A percentile compares a stretch with the other conserved stretches of the same genome.
Evolutionary conservation across 805 yeast species (phyloP).

Genomic region (Wickerhamomyces hampshirensis): DNA sequence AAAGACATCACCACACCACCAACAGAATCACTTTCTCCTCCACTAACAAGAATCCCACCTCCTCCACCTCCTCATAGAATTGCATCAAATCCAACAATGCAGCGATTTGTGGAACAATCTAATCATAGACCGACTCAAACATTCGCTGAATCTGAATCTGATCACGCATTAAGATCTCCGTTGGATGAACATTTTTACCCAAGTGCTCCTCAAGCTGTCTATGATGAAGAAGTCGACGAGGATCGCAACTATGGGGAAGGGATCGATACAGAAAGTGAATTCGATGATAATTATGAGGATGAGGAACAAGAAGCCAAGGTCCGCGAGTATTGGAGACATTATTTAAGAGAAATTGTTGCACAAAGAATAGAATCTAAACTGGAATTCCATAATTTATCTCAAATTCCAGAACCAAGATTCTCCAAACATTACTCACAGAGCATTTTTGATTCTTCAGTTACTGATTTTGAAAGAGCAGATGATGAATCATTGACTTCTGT

Average conservation of each 20-base stretch:
- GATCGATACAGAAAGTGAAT: conserved; percentile 2
- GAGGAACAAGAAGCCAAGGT: conserved; percentile 7
- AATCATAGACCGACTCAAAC: no score
- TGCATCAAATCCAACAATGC: conserved; percentile 14
- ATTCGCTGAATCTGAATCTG: no score
- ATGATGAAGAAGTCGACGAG: conserved; percentile 6
- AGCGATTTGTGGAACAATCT: conserved; percentile 3
- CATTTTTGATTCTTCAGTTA: neutral
- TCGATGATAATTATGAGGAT: conserved; percentile 7
- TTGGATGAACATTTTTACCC: conserved; percentile 5
- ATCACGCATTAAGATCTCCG: neutral
- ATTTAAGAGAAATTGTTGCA: conserved; percentile 17
- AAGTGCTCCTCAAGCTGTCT: conserved; percentile 6
- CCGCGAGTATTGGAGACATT: conserved; percentile 13
- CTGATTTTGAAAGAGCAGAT: conserved; percentile 10
- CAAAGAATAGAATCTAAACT: conserved; percentile 22
- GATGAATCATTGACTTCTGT: conserved; percentile 15
- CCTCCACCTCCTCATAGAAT: conserved; percentile 25
- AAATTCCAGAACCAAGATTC: conserved; percentile 12
- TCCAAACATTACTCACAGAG: conserved; percentile 7
- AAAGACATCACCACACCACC: neutral
- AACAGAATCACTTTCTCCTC: conserved; percentile 6
- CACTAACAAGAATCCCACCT: conserved; percentile 12
- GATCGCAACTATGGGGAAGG: conserved; percentile 3
- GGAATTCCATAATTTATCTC: conserved; percentile 11